Base-by-base conservation (phyloP, 257 asterid genomes). In the Solanum verrucosum region DNA sequence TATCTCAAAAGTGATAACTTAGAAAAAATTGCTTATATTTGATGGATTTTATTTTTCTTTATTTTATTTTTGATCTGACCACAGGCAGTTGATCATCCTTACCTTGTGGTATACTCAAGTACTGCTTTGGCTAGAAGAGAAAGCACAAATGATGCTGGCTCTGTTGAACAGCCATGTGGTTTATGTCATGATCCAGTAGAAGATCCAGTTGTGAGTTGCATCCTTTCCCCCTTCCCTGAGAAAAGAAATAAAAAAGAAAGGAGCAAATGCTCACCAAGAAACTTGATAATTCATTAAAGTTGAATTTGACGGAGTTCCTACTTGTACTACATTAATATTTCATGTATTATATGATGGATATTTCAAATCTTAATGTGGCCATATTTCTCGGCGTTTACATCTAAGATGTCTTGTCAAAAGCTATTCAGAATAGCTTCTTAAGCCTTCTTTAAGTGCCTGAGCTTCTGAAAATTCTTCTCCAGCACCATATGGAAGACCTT, bases 31-130 rank as follows among this genome's bases (percentile, higher is more conserved):
- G 44, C 86, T 49, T 82, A 31, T 16, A 82, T 49, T 82, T 82
- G 68, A 49, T 87, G 87, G 44, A 90, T 35, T 91, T 83, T 85
- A 72, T 89, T 78, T 13, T 34, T 27, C n/a, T 25, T 6, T 6
- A 14, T 78, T 78, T 42, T 78, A 56, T 87, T 84, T 78, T 84
- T 71, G 83, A 52, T 86, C 27, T 65, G 56, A 21, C 85, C 83
- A 84, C 94, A 96, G 99, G 99, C 99, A 87, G 99, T 97, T 88
- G 98, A 97, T 90, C 99, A 97, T 92, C 98, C 99, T 87, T 96
- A 97, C 93, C 99, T 97, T 87, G 98, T 97, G 85, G 98, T 93
- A 87, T 95, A 97, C 93, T 95, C 98, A 77, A 92, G 84, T 83
- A 87, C 95, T 85, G 87, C 98, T 87, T 87, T 91, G 93, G 94